These are phyloP conservation scores for Pseudogymnoascus sp. DNA, from an alignment of 2,329 filamentous ascomycete species.

Conservation along the genomic window DNA sequence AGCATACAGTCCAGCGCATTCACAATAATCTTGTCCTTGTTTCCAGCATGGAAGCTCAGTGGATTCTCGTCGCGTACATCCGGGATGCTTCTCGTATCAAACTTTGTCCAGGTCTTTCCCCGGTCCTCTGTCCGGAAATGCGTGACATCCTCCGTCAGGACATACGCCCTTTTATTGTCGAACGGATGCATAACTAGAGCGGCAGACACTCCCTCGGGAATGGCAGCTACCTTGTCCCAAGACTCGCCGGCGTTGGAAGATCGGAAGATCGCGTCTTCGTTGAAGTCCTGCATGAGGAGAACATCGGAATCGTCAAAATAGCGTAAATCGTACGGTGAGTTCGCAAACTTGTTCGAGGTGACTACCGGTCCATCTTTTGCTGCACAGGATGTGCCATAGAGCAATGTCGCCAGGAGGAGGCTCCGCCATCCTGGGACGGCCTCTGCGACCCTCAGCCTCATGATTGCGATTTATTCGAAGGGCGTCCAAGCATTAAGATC, in stretches of 20 bases:
- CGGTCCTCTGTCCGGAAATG: conserved; percentile 82
- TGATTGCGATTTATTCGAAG: conserved; percentile 22
- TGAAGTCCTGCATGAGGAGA: conserved; percentile 64
- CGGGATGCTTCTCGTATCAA: conserved; percentile 54
- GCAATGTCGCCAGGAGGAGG: conserved; percentile 24
- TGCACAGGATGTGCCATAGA: conserved; percentile 21
- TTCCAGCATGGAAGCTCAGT: conserved; percentile 73
- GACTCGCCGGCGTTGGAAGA: conserved; percentile 72
- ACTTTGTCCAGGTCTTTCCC: conserved; percentile 73
- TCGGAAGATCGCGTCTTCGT: conserved; percentile 61
- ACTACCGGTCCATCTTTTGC: conserved; percentile 51
- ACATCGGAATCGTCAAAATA: conserved; percentile 90
- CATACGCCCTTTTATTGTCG: conserved; percentile 72
- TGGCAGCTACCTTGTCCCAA: conserved; percentile 61
- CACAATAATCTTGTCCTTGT: conserved; percentile 81
- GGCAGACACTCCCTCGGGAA: conserved; percentile 55
- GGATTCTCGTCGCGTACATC: conserved; percentile 40
- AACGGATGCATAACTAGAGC: conserved; percentile 70
- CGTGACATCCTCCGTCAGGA: conserved; percentile 58
- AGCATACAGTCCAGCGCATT: conserved; percentile 62
- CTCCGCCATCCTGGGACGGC: conserved; percentile 24
- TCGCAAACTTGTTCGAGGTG: conserved; percentile 56
- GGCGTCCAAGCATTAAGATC: conserved; percentile 27
- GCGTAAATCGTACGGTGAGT: conserved; percentile 61
- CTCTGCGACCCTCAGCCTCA: conserved; percentile 26